Conservation (phyloP, 495 filamentous ascomycete species). For the Penicillium silybi region DNA sequence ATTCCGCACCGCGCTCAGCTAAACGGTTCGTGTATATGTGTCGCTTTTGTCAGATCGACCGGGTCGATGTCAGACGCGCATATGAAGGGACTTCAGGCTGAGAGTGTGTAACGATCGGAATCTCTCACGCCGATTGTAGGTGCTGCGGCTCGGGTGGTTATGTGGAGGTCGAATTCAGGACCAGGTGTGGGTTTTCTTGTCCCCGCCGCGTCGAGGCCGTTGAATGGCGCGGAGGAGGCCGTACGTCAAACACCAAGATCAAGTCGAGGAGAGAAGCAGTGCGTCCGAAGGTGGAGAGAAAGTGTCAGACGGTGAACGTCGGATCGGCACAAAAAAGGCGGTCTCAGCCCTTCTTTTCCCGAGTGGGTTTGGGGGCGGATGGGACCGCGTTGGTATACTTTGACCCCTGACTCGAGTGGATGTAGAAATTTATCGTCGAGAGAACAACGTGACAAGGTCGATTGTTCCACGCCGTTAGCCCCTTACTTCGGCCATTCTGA, state of each 20-base stretch:
- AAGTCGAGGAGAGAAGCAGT: neutral
- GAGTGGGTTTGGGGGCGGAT: constrained; percentile 10
- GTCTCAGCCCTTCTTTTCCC: constrained; percentile 19
- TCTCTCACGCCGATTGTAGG: constrained; percentile 10
- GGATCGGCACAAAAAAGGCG: constrained; percentile 29
- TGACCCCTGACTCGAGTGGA: neutral
- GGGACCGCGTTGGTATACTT: neutral
- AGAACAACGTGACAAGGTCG: neutral
- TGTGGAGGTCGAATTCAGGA: constrained; percentile 10
- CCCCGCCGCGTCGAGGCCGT: constrained; percentile 11
- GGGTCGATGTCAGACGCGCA: constrained; percentile 3
- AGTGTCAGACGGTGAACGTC: constrained; percentile 19
- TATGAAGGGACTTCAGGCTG: constrained; percentile 1
- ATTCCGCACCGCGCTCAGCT: constrained; percentile 1
- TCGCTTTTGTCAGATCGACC: neutral
- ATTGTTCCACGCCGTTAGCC: neutral
- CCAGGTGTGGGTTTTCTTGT: constrained; percentile 8
- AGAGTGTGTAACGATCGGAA: constrained; percentile 9
- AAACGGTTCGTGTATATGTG: neutral
- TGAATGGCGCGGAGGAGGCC: neutral
- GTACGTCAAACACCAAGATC: neutral
- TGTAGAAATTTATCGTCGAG: neutral
- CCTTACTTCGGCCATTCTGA: neutral
- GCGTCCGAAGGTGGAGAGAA: constrained; percentile 1
- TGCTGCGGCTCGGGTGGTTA: constrained; percentile 7